Percentiles rank a stretch among this genome's conserved stretches.
Evolutionary conservation across 805 yeast genomes (phyloP).

Genomic region (Saturnispora halmiae): DNA sequence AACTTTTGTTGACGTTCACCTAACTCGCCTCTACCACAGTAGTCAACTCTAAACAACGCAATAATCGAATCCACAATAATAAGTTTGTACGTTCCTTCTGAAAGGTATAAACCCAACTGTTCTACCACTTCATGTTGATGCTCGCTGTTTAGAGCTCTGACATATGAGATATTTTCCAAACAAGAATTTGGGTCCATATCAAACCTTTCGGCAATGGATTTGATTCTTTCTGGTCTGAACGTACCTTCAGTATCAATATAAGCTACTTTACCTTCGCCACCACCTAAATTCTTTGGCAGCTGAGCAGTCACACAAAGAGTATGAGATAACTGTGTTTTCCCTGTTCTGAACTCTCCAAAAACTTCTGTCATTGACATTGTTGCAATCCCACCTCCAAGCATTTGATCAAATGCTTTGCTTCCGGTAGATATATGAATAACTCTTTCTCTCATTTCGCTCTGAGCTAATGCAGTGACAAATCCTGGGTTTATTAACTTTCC

Average conservation of each 20-base stretch:
- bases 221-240: slow-evolving; percentile 61
- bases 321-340: slow-evolving; percentile 75
- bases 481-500: slow-evolving; percentile 56
- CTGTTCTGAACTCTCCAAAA: slow-evolving; percentile 74
- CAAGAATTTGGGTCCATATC: slow-evolving; percentile 63
- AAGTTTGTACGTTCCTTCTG: slow-evolving; percentile 57
- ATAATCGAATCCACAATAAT: slow-evolving; percentile 63
- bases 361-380: slow-evolving; percentile 74
- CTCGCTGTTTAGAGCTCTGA: slow-evolving; percentile 56
- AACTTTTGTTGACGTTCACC: slow-evolving; percentile 67
- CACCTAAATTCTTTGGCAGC: slow-evolving; percentile 61
- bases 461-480: slow-evolving; percentile 64
- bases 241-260: slow-evolving; percentile 79
- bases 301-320: slow-evolving; percentile 72
- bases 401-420: slow-evolving; percentile 55
- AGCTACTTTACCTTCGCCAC: slow-evolving; percentile 74
- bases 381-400: slow-evolving; percentile 68
- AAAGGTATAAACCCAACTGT: slow-evolving; percentile 54
- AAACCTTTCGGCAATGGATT: slow-evolving; percentile 58
- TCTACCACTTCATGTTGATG: slow-evolving; percentile 69
- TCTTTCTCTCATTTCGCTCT: slow-evolving; percentile 53
- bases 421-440: slow-evolving; percentile 66
- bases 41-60: slow-evolving; percentile 74
- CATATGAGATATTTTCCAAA: slow-evolving; percentile 61
- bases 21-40: slow-evolving; percentile 69